These are phyloP conservation scores for Aspergillus carbonarius DNA, from an alignment of 2,329 filamentous ascomycete genomes.

Conservation along the genomic window DNA sequence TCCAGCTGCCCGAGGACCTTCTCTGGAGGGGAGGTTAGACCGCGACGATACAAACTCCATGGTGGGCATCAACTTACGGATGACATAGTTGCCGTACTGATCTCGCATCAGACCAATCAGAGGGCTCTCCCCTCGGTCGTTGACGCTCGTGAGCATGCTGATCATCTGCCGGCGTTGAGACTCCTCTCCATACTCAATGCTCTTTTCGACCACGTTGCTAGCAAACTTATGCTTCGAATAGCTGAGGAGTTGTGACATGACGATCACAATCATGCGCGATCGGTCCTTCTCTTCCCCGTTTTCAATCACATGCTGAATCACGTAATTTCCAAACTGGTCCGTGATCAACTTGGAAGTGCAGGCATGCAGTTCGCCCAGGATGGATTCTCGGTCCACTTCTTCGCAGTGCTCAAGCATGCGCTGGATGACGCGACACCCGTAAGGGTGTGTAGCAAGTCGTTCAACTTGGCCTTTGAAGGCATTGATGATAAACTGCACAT, in stretches of 20 bases:
- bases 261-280: conserved; percentile 68
- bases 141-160: conserved; percentile 58
- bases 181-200: conserved; percentile 69
- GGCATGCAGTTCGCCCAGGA: conserved; percentile 76
- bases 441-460: conserved; percentile 72
- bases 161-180: conserved; percentile 71
- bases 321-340: conserved; percentile 94
- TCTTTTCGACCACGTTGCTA: conserved; percentile 96
- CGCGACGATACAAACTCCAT: conserved; percentile 9
- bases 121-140: conserved; percentile 66
- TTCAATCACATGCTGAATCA: conserved; percentile 86
- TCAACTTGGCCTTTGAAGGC: conserved; percentile 74
- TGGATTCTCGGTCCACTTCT: conserved; percentile 65
- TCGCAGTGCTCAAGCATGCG: conserved; percentile 82
- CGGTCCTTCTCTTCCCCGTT: conserved; percentile 73
- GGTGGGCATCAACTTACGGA: conserved; percentile 65
- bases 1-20: conserved; percentile 70
- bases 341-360: conserved; percentile 71
- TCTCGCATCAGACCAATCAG: conserved; percentile 80
- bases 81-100: conserved; percentile 92
- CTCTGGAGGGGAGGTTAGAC: conserved; percentile 56
- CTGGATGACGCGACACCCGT: conserved; percentile 91
- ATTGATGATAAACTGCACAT: conserved; percentile 82
- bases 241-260: conserved; percentile 68
- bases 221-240: conserved; percentile 95